Conservation (phyloP, 441 rosid species). For the Breynia disticha region DNA sequence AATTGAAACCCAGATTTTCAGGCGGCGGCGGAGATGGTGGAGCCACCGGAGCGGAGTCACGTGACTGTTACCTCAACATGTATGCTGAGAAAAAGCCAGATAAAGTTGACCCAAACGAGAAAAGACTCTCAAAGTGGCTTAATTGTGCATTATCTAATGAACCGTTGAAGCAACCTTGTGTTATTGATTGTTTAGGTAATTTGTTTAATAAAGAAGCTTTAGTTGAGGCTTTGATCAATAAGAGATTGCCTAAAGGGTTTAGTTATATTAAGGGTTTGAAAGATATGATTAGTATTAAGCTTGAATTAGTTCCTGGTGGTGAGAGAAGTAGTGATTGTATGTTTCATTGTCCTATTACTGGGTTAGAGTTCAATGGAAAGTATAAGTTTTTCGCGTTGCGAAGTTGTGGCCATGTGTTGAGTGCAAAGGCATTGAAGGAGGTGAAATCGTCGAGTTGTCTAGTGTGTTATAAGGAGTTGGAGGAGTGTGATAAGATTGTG, state of each 20-base stretch:
- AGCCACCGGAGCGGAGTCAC: slow-evolving; percentile 92
- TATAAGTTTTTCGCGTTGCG: slow-evolving; percentile 63
- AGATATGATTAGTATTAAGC: slow-evolving; percentile 59
- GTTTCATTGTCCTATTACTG: slow-evolving; percentile 78
- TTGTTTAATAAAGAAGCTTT: slow-evolving; percentile 74
- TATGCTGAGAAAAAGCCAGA: slow-evolving; percentile 92
- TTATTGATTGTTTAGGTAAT: slow-evolving; percentile 74
- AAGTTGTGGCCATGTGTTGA: slow-evolving; percentile 83
- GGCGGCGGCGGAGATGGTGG: slow-evolving; percentile 99
- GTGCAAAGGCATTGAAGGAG: slow-evolving; percentile 84
- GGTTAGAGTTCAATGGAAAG: slow-evolving; percentile 77
- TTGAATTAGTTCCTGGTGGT: slow-evolving; percentile 43
- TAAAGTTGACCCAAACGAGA: slow-evolving; percentile 85
- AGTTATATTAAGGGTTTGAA: slow-evolving; percentile 68
- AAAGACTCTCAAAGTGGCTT: slow-evolving; percentile 75
- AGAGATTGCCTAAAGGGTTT: slow-evolving; percentile 62
- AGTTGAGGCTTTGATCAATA: slow-evolving; percentile 58
- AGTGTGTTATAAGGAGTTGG: slow-evolving; percentile 70
- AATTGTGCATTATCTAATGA: slow-evolving; percentile 76
- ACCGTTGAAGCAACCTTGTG: slow-evolving; percentile 71
- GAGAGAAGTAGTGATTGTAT: slow-evolving; percentile 28
- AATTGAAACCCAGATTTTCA: slow-evolving; percentile 33
- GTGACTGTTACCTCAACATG: slow-evolving; percentile 93
- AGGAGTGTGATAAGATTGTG: slow-evolving; percentile 55
- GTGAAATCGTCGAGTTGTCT: slow-evolving; percentile 72